A percentile compares a stretch with the other conserved stretches of the same genome.
These are phyloP conservation scores for Pichia rugopelliculosa DNA, from an alignment of 805 yeast species.

Conservation along the genomic window DNA sequence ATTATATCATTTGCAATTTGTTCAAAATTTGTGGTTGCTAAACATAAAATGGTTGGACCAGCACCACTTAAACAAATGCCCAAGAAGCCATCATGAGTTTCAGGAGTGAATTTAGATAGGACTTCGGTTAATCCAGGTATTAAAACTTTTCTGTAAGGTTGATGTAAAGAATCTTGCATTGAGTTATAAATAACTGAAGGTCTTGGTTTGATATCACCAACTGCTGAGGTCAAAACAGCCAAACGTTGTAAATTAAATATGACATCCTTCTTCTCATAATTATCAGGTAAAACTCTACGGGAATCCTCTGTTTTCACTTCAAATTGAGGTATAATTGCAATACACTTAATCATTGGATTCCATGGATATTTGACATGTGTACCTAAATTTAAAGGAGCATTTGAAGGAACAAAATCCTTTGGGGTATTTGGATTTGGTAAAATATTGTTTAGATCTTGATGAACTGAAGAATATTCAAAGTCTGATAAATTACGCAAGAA, in stretches of 20 bases:
- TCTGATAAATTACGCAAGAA: constrained; percentile 74
- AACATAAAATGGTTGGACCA: constrained; percentile 92
- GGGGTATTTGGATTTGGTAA: constrained; percentile 39
- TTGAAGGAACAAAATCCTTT: constrained; percentile 61
- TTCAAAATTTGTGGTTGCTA: constrained; percentile 86
- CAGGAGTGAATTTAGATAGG: constrained; percentile 71
- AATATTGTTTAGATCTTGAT: constrained; percentile 78
- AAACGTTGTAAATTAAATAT: constrained; percentile 90
- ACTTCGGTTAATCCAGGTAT: constrained; percentile 89
- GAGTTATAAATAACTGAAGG: constrained; percentile 81
- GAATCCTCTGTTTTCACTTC: constrained; percentile 91
- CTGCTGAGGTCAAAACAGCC: constrained; percentile 86
- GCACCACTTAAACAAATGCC: constrained; percentile 97
- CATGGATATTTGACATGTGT: constrained; percentile 80
- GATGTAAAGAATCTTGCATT: constrained; percentile 95
- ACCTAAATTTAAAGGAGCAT: constrained; percentile 85
- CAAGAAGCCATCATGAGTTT: constrained; percentile 72
- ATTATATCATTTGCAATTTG: constrained; percentile 73
- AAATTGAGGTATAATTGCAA: constrained; percentile 88
- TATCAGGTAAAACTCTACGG: constrained; percentile 79
- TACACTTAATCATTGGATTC: constrained; percentile 75
- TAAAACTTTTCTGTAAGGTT: constrained; percentile 88
- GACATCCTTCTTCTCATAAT: constrained; percentile 72
- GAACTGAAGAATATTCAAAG: constrained; percentile 65
- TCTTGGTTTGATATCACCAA: constrained; percentile 72